Base-by-base conservation (phyloP, 192 early-diverging fungal genomes). In the Backusella mclennaniae region DNA sequence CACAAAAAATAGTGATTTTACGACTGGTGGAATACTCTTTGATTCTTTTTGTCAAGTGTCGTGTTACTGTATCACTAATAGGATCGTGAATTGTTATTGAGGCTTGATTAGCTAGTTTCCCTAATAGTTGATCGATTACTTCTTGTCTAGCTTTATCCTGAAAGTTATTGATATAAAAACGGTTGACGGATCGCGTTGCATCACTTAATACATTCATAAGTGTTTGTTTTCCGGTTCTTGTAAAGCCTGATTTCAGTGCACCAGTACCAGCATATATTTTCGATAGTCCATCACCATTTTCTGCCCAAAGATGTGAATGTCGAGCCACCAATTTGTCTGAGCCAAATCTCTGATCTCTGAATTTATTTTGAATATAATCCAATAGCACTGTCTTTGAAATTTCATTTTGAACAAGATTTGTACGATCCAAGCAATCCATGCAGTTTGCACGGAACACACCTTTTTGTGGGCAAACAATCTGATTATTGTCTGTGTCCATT, bases 221-320 rank as follows among this genome's bases (percentile, higher is more conserved):
- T 12, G 95, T 96, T 63, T 90, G 86, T 73, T 98, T 99, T 56
- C 96, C 97, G 3, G 95, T 93, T 15, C 95, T 87, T 0, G 97
- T 98, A 44, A 93, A 92, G 7, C 92, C 92, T 1, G 95, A 94
- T 74, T 96, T 96, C 0, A 99, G 87, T 11, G 98, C 98, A 7
- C 97, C 97, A 31, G 97, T 98, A 15, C 98, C 98, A 4, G 98
- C 93, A 79, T 99, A 99, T 12, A 97, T 93, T 67, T 90, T 93
- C 26, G 95, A 96, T 9, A 99, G 82, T 67, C 88, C 89, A 80
- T 99, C 96, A 2, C 97, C 98, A 76, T 99, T 99, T 33, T 91
- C 88, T 0, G 86, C 91, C 95, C 95, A 96, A 52, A 94, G 76
- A 74, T 89, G 80, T 31, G 88, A 89, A 77, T 93, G 85, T 2